Conservation (phyloP, 345 rosid species). For the Eucalyptus pauciflora region DNA sequence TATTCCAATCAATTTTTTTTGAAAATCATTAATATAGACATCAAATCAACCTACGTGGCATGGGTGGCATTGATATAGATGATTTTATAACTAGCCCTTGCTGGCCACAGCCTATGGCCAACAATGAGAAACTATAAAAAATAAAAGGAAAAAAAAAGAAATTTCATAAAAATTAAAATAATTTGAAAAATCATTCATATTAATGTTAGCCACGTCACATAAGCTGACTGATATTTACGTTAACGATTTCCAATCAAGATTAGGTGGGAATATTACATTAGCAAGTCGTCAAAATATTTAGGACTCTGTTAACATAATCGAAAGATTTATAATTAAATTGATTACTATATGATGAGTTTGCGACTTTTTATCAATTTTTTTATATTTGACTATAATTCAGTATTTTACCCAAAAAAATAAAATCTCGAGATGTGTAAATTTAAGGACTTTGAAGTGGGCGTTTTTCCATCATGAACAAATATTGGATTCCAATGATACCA, state of each 20-base stretch:
- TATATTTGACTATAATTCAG: too few species aligned
- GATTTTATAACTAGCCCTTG: too few species aligned
- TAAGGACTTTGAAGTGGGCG: neutral
- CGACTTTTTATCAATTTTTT: too few species aligned
- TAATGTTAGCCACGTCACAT: neutral
- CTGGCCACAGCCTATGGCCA: neutral
- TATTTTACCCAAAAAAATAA: neutral
- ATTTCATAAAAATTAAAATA: too few species aligned
- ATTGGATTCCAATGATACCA: neutral
- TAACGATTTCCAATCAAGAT: rapidly evolving
- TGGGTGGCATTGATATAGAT: too few species aligned
- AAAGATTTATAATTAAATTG: neutral
- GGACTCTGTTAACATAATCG: rapidly evolving
- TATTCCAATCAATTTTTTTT: neutral
- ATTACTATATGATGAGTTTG: neutral
- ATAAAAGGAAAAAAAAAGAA: too few species aligned
- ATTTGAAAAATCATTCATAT: too few species aligned
- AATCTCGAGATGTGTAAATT: neutral
- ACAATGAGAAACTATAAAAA: neutral
- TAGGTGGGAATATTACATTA: rapidly evolving
- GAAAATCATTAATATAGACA: neutral
- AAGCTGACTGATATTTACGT: rapidly evolving
- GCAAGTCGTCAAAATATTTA: neutral
- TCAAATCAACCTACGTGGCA: neutral
- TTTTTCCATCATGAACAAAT: neutral